Percentiles rank a stretch among this genome's conserved stretches.
These are phyloP conservation scores for Ceratocystis colombiana DNA, from an alignment of 2,329 filamentous ascomycete species.

Conservation along the genomic window DNA sequence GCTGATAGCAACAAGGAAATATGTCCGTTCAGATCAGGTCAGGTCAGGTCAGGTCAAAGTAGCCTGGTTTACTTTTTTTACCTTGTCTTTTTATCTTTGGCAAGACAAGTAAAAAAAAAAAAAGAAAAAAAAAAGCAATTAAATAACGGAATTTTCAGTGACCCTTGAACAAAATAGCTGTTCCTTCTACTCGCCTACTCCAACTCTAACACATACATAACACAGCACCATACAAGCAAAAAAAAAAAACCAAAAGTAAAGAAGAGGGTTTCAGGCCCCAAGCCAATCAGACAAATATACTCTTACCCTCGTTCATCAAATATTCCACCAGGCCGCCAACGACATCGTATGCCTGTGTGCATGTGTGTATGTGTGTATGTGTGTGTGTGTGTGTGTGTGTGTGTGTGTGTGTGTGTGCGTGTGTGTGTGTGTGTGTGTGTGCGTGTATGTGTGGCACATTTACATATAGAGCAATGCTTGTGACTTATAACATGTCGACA, in stretches of 20 bases:
- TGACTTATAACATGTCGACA: not conserved
- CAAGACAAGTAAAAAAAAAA: not conserved
- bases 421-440: not conserved
- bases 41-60: not conserved
- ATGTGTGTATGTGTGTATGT: not conserved
- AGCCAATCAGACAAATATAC: not conserved
- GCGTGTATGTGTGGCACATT: not conserved
- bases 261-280: not conserved
- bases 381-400: not conserved
- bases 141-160: not conserved
- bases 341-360: too few relatives aligned
- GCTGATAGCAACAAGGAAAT: conserved; percentile 6
- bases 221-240: not conserved
- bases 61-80: not conserved
- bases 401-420: too few relatives aligned
- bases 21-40: not conserved
- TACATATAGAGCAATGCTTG: not conserved
- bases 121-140: not conserved
- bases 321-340: too few relatives aligned
- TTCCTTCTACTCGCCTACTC: conserved; percentile 1
- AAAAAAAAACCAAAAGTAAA: not conserved
- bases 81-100: not conserved
- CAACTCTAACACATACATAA: not conserved
- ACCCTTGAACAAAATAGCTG: not conserved
- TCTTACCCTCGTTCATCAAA: too few relatives aligned